Evolutionary conservation across 169 alveolate genomes (phyloP).

Genomic region (Eimeria zaria): DNA sequence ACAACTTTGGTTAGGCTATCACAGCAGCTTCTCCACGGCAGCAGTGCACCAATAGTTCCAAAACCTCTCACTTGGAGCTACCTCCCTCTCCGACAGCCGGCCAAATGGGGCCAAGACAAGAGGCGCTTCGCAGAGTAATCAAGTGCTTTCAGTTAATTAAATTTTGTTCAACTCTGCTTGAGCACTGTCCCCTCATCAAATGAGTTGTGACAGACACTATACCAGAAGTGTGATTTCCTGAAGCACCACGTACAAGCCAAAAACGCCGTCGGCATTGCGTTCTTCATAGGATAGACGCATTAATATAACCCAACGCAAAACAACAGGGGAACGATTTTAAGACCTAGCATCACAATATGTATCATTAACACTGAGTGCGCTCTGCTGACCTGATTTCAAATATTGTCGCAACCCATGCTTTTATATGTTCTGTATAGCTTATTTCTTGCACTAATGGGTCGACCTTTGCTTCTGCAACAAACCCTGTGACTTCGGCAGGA

Average conservation of each 20-base stretch:
- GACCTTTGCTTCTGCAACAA: constrained; percentile 82
- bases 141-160: not conserved
- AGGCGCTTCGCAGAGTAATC: not conserved
- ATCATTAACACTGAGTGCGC: not conserved
- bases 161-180: not conserved
- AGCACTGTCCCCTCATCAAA: not conserved
- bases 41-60: not conserved
- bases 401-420: constrained; percentile 74
- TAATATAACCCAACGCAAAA: not conserved
- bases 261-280: not conserved
- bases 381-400: constrained; percentile 71
- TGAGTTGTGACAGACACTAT: constrained; percentile 21
- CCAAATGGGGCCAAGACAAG: not conserved
- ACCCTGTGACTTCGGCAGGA: constrained; percentile 74
- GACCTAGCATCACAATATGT: not conserved
- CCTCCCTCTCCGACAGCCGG: not conserved
- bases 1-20: not conserved
- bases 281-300: not conserved
- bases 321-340: too few relatives aligned
- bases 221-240: constrained; percentile 46
- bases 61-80: not conserved
- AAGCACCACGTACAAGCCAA: not conserved
- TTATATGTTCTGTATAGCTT: constrained; percentile 78
- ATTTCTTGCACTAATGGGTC: constrained; percentile 80
- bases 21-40: not conserved